Evolutionary conservation across 1,284 basidiomycete genomes (phyloP), one percentile per base, ranked within the genome.

Genomic region (Apiotrichum gamsii): DNA sequence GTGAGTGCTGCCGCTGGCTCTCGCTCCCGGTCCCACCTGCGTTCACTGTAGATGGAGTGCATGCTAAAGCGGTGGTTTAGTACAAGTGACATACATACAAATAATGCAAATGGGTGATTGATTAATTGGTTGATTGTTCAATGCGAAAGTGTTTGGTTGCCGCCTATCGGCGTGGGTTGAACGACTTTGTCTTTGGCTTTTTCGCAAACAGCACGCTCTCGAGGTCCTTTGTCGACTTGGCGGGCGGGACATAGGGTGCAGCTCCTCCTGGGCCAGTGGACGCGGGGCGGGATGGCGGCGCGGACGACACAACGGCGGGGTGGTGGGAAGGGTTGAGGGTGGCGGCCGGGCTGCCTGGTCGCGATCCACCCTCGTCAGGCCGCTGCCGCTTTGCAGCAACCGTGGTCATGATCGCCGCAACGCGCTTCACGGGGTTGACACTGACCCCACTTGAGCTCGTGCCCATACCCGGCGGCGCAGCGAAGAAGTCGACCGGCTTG

Each of bases 161-260:
- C n/a, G 19, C 19, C 6, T 20, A 35, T 11, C 8, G 18, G 8
- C 10, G 20, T 5, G 18, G 35, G 5, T 23, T 14, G 21, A 37
- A 18, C 19, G n/a, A n/a, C n/a, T 35, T 36, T 16, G 35, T 39
- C 35, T 41, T 41, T 5, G 32, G 34, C 44, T 58, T 59, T 44
- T 57, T 56, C 35, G 52, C 45, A 36, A 61, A 61, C 36, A 61
- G 20, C 2, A 61, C 51, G 35, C 48, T 54, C 29, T 55, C 49
- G 16, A 61, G 33, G 38, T 52, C 52, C 32, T 24, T 30, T 8
- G 25, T 23, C 8, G 32, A 15, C 20, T 21, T 29, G 2, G 42
- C 33, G 20, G 43, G 38, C 2, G 16, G 25, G 33, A 19, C n/a
- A 38, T 32, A 15, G 33, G 16, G 6, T 6, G 35, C 14, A 10